phyloP scores from a whole-genome alignment of 2,329 filamentous ascomycete genomes.

The Coniochaeta sp. region DNA sequence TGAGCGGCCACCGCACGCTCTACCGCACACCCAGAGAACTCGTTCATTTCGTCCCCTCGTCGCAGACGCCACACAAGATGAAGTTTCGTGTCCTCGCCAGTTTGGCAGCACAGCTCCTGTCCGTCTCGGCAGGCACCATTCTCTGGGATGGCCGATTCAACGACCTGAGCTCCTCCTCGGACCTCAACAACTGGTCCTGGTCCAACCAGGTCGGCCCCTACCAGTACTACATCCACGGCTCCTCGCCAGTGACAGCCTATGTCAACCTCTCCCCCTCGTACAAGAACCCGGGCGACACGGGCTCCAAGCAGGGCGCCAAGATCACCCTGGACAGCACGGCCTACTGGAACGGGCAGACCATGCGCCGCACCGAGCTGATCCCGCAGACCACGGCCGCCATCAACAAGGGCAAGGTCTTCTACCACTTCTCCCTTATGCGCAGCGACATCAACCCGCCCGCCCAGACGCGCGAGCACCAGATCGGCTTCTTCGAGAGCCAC shows the following conservation, averaged over 20 bases:
- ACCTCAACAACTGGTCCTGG: conserved; percentile 54
- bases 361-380: conserved; percentile 64
- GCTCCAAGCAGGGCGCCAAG: conserved; percentile 53
- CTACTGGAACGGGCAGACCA: conserved; percentile 60
- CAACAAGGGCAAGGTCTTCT: conserved; percentile 54
- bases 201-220: conserved; percentile 55
- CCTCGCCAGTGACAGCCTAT: conserved; percentile 43
- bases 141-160: conserved; percentile 58
- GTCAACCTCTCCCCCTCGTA: conserved; percentile 48
- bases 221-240: conserved; percentile 67
- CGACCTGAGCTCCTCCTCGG: conserved; percentile 38
- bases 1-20: not conserved
- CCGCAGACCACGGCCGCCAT: conserved; percentile 57
- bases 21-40: not conserved
- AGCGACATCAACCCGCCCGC: conserved; percentile 48
- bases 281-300: conserved; percentile 55
- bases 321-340: conserved; percentile 53
- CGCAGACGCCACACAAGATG: conserved; percentile 9
- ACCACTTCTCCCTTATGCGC: conserved; percentile 60
- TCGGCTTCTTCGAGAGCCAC: conserved; percentile 52
- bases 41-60: not conserved
- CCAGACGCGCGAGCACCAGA: conserved; percentile 55
- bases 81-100: conserved; percentile 13
- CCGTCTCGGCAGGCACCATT: conserved; percentile 33
- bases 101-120: conserved; percentile 10